These are phyloP conservation scores for Lachnellula occidentalis DNA, from an alignment of 2,329 filamentous ascomycete species.

Conservation along the genomic window DNA sequence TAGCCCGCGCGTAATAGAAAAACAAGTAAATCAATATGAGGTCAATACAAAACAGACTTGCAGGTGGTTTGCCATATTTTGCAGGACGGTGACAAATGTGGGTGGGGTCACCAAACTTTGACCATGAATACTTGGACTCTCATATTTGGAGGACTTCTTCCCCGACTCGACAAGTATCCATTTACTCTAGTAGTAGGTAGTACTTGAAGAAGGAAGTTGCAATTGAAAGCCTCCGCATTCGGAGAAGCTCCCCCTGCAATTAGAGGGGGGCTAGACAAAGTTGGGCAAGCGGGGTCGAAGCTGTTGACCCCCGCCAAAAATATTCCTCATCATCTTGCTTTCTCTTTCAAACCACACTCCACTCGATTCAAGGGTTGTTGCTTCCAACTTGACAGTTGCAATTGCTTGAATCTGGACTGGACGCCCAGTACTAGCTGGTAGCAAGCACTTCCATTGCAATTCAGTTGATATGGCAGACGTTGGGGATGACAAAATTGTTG, in stretches of 20 bases:
- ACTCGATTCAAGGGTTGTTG: neutral
- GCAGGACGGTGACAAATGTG: too few relatives aligned
- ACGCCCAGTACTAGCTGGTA: conserved; percentile 18
- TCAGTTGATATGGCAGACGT: conserved; percentile 25
- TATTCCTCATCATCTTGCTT: neutral
- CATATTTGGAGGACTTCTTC: neutral
- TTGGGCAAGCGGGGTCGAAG: neutral
- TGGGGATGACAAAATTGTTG: conserved; percentile 13
- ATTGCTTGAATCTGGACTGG: neutral
- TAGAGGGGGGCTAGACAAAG: neutral
- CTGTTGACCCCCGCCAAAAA: neutral
- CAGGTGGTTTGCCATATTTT: too few relatives aligned
- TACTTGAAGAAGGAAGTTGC: neutral
- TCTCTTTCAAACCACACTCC: neutral
- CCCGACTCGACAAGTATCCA: neutral
- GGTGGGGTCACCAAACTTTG: too few relatives aligned
- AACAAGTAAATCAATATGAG: too few relatives aligned
- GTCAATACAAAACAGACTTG: too few relatives aligned
- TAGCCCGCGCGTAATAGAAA: too few relatives aligned
- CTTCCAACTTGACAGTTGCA: neutral
- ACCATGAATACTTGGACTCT: neutral
- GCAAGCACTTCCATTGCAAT: conserved; percentile 30
- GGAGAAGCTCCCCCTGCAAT: neutral
- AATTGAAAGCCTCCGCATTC: neutral
- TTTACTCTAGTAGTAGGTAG: too few relatives aligned